A percentile compares a stretch with the other conserved stretches of the same genome.
Evolutionary conservation across 495 filamentous ascomycete genomes (phyloP).

Genomic region (Rhizodiscina lignyota): DNA sequence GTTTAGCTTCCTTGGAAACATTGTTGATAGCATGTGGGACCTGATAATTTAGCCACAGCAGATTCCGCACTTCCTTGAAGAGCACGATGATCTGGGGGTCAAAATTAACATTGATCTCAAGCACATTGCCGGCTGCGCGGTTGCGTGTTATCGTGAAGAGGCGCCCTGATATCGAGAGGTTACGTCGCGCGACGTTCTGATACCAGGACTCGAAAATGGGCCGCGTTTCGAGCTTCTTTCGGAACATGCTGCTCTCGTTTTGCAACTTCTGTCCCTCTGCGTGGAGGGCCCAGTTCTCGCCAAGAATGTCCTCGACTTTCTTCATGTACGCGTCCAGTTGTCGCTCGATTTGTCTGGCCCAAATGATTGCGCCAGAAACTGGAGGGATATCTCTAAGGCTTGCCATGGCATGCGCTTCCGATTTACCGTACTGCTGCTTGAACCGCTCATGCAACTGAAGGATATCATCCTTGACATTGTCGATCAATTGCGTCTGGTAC

Average conservation of each 20-base stretch:
- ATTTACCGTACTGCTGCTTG: constrained; percentile 96
- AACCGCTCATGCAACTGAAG: constrained; percentile 85
- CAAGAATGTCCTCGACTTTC: constrained; percentile 89
- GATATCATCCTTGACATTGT: constrained; percentile 93
- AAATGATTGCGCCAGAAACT: constrained; percentile 90
- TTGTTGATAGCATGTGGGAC: constrained; percentile 90
- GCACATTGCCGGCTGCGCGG: constrained; percentile 63
- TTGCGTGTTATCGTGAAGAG: constrained; percentile 83
- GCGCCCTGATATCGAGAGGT: constrained; percentile 77
- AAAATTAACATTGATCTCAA: constrained; percentile 89
- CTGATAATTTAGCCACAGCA: constrained; percentile 81
- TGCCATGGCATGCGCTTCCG: constrained; percentile 93
- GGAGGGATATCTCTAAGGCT: constrained; percentile 89
- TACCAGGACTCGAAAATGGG: constrained; percentile 92
- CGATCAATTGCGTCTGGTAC: constrained; percentile 92
- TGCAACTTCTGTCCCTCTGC: constrained; percentile 89
- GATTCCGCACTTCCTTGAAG: constrained; percentile 97
- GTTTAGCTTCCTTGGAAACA: constrained; percentile 89
- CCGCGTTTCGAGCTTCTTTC: constrained; percentile 86
- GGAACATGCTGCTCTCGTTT: constrained; percentile 73
- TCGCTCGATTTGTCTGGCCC: constrained; percentile 90
- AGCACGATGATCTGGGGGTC: constrained; percentile 90
- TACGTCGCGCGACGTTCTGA: constrained; percentile 67
- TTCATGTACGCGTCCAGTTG: constrained; percentile 94
- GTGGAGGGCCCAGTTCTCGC: constrained; percentile 83